Evolutionary conservation across 352 stramenopile species (phyloP).

Genomic region (Phytophthora pluvialis): DNA sequence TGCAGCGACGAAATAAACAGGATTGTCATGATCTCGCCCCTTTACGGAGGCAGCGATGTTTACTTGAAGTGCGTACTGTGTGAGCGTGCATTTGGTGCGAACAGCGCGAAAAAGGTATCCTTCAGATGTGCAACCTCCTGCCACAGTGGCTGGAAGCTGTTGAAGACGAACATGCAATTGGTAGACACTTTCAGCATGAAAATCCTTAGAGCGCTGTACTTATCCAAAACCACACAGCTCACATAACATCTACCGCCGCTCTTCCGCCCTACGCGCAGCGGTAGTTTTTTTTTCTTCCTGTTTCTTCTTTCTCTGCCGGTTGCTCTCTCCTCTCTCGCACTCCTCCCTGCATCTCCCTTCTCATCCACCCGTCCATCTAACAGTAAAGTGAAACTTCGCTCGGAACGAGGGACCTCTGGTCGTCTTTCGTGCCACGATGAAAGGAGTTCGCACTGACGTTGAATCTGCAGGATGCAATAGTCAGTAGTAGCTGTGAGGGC

Average conservation of each 20-base stretch:
- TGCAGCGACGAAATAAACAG: constrained; percentile 26
- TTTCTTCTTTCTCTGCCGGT: constrained; percentile 27
- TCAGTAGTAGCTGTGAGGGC: constrained; percentile 32
- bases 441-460: constrained; percentile 34
- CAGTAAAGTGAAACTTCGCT: constrained; percentile 15
- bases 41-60: not conserved
- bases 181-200: constrained; percentile 12
- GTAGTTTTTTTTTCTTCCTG: constrained; percentile 25
- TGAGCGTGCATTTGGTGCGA: not conserved
- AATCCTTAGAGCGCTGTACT: constrained; percentile 34
- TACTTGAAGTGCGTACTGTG: constrained; percentile 5
- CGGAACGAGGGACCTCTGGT: constrained; percentile 23
- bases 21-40: constrained; percentile 17
- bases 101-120: constrained; percentile 5
- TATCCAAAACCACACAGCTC: constrained; percentile 46
- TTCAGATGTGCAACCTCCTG: not conserved
- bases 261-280: constrained; percentile 18
- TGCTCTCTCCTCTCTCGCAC: constrained; percentile 17
- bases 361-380: constrained; percentile 24
- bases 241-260: constrained; percentile 41
- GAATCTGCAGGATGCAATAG: constrained; percentile 41
- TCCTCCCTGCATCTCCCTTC: constrained; percentile 3
- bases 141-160: not conserved
- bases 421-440: constrained; percentile 18
- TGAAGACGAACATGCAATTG: constrained; percentile 10